Base-by-base conservation (phyloP, 1,284 basidiomycete species). In the Caloboletus firmus region DNA sequence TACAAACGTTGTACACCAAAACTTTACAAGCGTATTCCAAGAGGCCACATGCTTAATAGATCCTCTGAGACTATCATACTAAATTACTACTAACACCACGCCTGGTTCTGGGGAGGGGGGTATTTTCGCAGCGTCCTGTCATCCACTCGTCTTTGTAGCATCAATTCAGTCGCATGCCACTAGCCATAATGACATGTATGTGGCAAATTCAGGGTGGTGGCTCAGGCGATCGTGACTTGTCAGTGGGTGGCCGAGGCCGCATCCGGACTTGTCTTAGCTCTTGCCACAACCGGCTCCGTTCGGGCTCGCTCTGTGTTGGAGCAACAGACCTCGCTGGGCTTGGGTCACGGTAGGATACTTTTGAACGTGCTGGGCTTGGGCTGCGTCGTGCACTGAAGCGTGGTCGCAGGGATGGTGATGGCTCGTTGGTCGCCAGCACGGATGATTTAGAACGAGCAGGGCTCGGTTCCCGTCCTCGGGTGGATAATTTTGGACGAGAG, bases 181-280 rank as follows among this genome's bases (percentile, higher is more conserved):
- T 45, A 30, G 22, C 36, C 32, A 54, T 43, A 42, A 43, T 41
- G 52, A 51, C 54, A 54, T 36, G 62, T 51, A 52, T 45, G 50
- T 55, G 46, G 53, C 57, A 30, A 55, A 54, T 64, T 75, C 59
- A 77, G 59, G 70, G 73, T 58, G 73, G 72, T 58, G 74, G 73
- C 50, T 70, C 68, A 57, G 66, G 63, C 11, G 68, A 67, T 60
- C 64, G 66, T 56, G 75, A 74, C 52, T 67, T 65, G 45, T 76
- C 75, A 36, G 76, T 79, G 43, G 74, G 73, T 40, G 80, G 70
- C 32, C 74, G 70, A 55, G 80, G 71, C 63, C 75, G 76, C 57
- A 73, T 72, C 62, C 75, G 79, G 41, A 82, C 73, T 52, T 79
- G 79, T 63, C 76, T 77, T 39, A 87, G 69, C 60, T 86, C 84